Evolutionary conservation across 108 stramenopile genomes (phyloP), one percentile per base, ranked within the genome.

Genomic region (Nitzschia inconspicua): DNA sequence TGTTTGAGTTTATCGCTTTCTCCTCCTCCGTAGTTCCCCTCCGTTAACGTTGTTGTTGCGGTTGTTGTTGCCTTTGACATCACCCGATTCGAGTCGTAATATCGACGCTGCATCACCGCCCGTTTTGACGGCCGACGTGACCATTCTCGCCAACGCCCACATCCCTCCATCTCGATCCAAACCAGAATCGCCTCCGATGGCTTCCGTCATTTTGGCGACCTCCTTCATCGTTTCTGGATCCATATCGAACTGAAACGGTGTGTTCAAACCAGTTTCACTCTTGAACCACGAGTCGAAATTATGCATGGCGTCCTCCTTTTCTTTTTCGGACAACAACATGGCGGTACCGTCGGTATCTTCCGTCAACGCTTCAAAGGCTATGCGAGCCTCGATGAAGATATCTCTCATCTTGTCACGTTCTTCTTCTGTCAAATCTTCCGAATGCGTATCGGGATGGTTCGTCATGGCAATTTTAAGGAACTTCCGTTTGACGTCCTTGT

Each of bases 161-260:
- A 92, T 92, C 13, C 91, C 91, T 23, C 91, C 91, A 67, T 92
- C 91, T 14, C 91, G 65, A 73, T 86, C 88, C 61, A 89, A 64
- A 13, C 85, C 85, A 57, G 60, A 67, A 25, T 57, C 51, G 5
- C 66, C 70, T 28, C 82, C 84, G 65, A 80, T 76, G 22, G 55
- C 50, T 36, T 83, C 82, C 20, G 74, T 76, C 87, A 88, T 88
- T 10, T 57, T 66, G 1, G 91, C 91, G 39, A 92, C 91, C 64
- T 92, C 91, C 26, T 88, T 82, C 85, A 92, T 92, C 2, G 83
- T 83, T 40, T 69, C 57, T 0, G 85, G 80, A 79, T 88, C 87
- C 37, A 92, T 58, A 75, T 87, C 74, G 32, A 88, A 61, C 29
- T 80, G 56, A 58, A 83, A 91, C 1, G 91, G 91, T 35, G 63